Conservation (phyloP, 1,284 basidiomycete genomes). For the Cerioporus squamosus region DNA sequence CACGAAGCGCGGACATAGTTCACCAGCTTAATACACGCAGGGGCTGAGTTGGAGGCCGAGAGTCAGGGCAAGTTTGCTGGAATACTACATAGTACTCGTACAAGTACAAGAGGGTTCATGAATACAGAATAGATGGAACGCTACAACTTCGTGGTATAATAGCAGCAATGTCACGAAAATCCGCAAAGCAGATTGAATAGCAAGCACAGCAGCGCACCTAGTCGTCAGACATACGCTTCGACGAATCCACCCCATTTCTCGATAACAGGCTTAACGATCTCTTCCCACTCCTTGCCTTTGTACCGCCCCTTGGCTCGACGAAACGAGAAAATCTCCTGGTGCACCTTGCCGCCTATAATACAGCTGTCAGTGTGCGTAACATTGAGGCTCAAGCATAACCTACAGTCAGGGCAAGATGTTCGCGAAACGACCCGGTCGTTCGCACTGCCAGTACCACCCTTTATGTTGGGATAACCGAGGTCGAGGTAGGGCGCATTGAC, state of each 20-base stretch:
- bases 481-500: constrained; percentile 63
- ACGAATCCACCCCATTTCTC: constrained; percentile 75
- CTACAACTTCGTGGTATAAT: not conserved
- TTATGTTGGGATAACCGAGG: constrained; percentile 46
- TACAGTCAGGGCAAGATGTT: constrained; percentile 44
- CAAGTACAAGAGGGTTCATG: not conserved
- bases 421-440: constrained; percentile 24
- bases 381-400: too few species aligned
- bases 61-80: not conserved
- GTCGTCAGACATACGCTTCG: constrained; percentile 31
- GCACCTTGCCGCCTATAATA: constrained; percentile 54
- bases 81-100: too few species aligned
- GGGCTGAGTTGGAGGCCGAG: too few species aligned
- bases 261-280: constrained; percentile 72
- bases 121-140: not conserved
- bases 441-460: constrained; percentile 22
- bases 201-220: not conserved
- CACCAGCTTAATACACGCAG: too few species aligned
- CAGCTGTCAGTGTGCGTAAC: constrained; percentile 4
- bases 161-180: too few species aligned
- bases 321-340: constrained; percentile 81
- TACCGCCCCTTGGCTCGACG: constrained; percentile 54
- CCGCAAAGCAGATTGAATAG: too few species aligned
- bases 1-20: too few species aligned
- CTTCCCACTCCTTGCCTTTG: constrained; percentile 72